A percentile compares a stretch with the other conserved stretches of the same genome.
Conservation (phyloP, 352 stramenopile genomes). For the Globisporangium barbulae region DNA sequence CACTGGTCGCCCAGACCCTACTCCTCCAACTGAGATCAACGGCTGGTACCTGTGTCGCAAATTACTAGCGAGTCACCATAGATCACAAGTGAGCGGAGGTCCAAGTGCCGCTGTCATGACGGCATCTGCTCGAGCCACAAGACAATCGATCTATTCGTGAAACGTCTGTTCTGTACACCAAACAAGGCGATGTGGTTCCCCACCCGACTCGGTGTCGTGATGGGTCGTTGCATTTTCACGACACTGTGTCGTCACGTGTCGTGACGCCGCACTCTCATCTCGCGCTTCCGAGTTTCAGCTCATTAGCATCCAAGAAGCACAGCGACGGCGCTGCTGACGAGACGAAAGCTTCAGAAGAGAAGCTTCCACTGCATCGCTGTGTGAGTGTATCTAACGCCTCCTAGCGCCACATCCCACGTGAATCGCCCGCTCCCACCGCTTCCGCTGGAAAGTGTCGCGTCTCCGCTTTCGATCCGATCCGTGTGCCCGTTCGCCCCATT, state of each 20-base stretch:
- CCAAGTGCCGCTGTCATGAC: no score
- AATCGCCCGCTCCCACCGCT: not conserved
- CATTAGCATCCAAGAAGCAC: not conserved
- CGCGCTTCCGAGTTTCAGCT: not conserved
- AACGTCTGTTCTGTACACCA: not conserved
- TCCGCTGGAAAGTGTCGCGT: not conserved
- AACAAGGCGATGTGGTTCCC: not conserved
- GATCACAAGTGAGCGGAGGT: no score
- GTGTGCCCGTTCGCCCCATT: not conserved
- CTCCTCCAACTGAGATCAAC: no score
- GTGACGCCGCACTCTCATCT: not conserved
- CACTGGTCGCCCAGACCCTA: no score
- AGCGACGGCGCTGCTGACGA: not conserved
- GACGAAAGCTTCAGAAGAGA: not conserved
- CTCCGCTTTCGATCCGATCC: conserved; percentile 1
- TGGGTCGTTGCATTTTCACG: not conserved
- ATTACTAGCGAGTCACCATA: no score
- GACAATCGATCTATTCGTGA: no score
- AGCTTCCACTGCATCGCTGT: not conserved
- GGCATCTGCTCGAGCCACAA: no score
- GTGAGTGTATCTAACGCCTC: not conserved
- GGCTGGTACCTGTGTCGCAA: no score
- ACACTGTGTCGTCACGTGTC: not conserved
- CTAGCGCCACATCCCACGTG: not conserved
- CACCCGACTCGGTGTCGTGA: not conserved